These are phyloP conservation scores for Megacollybia marginata DNA, from an alignment of 768 basidiomycete genomes.

Conservation along the genomic window DNA sequence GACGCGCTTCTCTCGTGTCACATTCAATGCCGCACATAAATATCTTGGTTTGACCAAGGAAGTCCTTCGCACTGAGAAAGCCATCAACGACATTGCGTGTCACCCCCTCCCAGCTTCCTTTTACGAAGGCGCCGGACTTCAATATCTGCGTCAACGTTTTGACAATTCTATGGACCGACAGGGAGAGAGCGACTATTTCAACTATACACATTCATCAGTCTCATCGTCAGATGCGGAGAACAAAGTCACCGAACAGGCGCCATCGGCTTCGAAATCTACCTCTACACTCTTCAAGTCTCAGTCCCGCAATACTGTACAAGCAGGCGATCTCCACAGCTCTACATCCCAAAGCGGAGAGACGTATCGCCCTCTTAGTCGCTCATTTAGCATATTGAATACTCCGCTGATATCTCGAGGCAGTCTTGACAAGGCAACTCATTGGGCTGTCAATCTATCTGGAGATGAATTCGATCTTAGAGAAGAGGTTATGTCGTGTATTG, in stretches of 20 bases:
- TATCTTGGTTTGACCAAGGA: constrained; percentile 94
- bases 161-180: constrained; percentile 49
- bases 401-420: constrained; percentile 33
- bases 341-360: constrained; percentile 40
- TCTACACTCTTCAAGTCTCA: constrained; percentile 8
- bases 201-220: constrained; percentile 21
- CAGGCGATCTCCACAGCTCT: constrained; percentile 68
- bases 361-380: constrained; percentile 38
- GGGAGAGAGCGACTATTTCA: constrained; percentile 54
- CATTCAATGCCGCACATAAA: constrained; percentile 94
- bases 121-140: constrained; percentile 88
- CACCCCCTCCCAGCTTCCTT: constrained; percentile 89
- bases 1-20: constrained; percentile 93
- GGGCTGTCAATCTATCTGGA: constrained; percentile 24
- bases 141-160: constrained; percentile 87
- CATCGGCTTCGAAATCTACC: constrained; percentile 1
- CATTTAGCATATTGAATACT: constrained; percentile 42
- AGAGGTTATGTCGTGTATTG: constrained; percentile 96
- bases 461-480: constrained; percentile 93
- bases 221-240: neutral
- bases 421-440: constrained; percentile 18
- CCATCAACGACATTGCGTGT: constrained; percentile 94
- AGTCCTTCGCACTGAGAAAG: constrained; percentile 92
- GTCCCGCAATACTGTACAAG: constrained; percentile 60
- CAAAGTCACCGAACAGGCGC: constrained; percentile 3